Evolutionary conservation across 495 filamentous ascomycete genomes (phyloP).

Genomic region (Aspergillus coremiiformis): DNA sequence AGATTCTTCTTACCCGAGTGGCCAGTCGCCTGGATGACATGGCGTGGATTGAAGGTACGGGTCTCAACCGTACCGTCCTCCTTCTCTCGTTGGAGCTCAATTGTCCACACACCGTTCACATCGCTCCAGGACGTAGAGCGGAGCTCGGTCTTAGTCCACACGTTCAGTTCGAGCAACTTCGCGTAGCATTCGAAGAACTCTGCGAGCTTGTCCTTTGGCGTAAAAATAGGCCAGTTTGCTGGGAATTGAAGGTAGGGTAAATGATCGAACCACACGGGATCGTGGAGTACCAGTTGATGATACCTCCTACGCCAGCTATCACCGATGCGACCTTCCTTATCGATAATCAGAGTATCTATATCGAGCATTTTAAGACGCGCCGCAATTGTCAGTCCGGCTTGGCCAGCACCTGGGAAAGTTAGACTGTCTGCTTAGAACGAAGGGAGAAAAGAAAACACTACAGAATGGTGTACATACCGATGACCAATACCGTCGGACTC

Average conservation of each 20-base stretch:
- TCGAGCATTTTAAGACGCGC: constrained; percentile 68
- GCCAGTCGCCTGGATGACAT: constrained; percentile 66
- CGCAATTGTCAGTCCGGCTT: constrained; percentile 51
- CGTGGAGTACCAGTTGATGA: constrained; percentile 59
- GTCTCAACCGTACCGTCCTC: constrained; percentile 43
- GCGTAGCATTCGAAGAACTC: constrained; percentile 74
- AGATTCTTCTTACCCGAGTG: constrained; percentile 63
- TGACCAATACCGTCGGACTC: constrained; percentile 58
- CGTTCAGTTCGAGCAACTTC: constrained; percentile 65
- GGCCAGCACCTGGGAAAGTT: constrained; percentile 34
- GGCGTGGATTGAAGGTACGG: constrained; percentile 55
- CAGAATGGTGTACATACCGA: constrained; percentile 51
- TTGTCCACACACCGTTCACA: constrained; percentile 50
- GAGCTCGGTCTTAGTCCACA: constrained; percentile 58
- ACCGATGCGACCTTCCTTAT: constrained; percentile 57
- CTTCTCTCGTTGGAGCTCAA: constrained; percentile 45
- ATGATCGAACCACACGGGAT: constrained; percentile 72
- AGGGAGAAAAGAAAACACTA: not conserved
- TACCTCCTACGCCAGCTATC: constrained; percentile 73
- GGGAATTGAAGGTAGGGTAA: constrained; percentile 69
- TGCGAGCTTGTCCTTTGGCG: constrained; percentile 74
- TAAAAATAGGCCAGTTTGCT: constrained; percentile 56
- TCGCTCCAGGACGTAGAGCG: constrained; percentile 47
- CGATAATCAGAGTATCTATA: constrained; percentile 57
- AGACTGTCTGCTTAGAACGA: not conserved